phyloP scores from a whole-genome alignment of 345 rosid genomes.

The Bretschneidera sinensis region DNA sequence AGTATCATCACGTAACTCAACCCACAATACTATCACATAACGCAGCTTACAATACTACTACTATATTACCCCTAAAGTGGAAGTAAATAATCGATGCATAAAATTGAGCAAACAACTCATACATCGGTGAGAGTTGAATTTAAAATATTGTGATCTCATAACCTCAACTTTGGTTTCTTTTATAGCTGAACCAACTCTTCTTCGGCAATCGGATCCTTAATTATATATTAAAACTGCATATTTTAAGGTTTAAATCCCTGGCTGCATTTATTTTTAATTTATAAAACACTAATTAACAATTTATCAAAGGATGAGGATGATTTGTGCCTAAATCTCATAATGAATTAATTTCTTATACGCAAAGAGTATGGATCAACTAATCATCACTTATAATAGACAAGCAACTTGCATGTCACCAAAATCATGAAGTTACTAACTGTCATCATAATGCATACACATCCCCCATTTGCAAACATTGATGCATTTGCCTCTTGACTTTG shows the following conservation, averaged over 20 bases:
- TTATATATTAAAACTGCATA: not conserved
- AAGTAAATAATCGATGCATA: too few species aligned
- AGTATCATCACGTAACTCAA: too few species aligned
- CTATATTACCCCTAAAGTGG: too few species aligned
- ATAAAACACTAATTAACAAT: not conserved
- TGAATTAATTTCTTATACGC: not conserved
- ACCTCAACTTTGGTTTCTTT: slow-evolving; percentile 11
- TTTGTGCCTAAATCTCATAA: slow-evolving; percentile 1
- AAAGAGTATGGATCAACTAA: slow-evolving; percentile 9
- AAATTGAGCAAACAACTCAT: too few species aligned
- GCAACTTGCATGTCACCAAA: slow-evolving; percentile 14
- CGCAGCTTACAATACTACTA: too few species aligned
- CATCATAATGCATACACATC: slow-evolving; percentile 14
- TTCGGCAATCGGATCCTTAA: too few species aligned
- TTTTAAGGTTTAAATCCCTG: too few species aligned
- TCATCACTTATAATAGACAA: not conserved
- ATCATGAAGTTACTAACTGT: not conserved
- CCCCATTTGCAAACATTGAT: slow-evolving; percentile 18
- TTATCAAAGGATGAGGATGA: slow-evolving; percentile 7
- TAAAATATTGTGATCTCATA: slow-evolving; percentile 9
- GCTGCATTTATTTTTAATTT: not conserved
- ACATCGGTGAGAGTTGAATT: too few species aligned
- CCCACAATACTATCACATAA: too few species aligned
- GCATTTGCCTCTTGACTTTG: not conserved
- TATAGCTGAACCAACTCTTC: too few species aligned